phyloP scores from a whole-genome alignment of 1,284 basidiomycete genomes.

The Rugosomyces carneus region DNA sequence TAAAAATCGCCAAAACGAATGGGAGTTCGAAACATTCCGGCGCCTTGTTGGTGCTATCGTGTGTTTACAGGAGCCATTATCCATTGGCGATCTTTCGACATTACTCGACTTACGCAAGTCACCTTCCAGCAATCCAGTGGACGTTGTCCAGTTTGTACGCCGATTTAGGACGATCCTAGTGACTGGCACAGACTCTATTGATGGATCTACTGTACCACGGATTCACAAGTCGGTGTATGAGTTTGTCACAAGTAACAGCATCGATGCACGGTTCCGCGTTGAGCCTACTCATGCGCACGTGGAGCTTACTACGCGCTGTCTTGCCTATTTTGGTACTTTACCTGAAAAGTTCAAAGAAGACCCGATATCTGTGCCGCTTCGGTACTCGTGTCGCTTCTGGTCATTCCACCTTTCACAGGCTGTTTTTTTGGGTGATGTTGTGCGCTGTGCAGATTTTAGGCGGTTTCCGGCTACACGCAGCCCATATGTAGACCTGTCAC shows the following conservation, averaged over 20 bases:
- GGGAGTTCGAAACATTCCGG: conserved; percentile 12
- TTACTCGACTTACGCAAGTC: conserved; percentile 9
- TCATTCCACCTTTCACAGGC: conserved; percentile 2
- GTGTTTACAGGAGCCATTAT: conserved; percentile 4
- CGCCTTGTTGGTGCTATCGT: conserved; percentile 11
- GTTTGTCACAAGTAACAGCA: conserved; percentile 9
- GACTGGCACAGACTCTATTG: conserved; percentile 4
- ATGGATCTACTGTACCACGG: conserved; percentile 7
- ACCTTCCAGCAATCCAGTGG: background rate
- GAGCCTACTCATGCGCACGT: background rate
- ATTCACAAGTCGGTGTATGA: conserved; percentile 13
- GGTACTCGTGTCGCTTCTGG: conserved; percentile 10
- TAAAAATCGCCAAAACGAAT: background rate
- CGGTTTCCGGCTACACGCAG: background rate
- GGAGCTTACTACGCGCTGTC: conserved; percentile 8
- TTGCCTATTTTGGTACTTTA: background rate
- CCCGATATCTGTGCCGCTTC: background rate
- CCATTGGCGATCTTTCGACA: conserved; percentile 1
- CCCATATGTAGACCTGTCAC: too few relatives aligned
- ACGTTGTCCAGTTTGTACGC: conserved; percentile 9
- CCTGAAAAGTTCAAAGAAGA: too few relatives aligned
- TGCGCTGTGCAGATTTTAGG: background rate
- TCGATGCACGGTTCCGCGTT: conserved; percentile 4
- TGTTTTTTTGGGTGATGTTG: background rate
- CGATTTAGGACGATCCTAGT: conserved; percentile 1